Evolutionary conservation across 352 stramenopile species (phyloP), one percentile per base, ranked within the genome.

Genomic region (Phytophthora vignae): DNA sequence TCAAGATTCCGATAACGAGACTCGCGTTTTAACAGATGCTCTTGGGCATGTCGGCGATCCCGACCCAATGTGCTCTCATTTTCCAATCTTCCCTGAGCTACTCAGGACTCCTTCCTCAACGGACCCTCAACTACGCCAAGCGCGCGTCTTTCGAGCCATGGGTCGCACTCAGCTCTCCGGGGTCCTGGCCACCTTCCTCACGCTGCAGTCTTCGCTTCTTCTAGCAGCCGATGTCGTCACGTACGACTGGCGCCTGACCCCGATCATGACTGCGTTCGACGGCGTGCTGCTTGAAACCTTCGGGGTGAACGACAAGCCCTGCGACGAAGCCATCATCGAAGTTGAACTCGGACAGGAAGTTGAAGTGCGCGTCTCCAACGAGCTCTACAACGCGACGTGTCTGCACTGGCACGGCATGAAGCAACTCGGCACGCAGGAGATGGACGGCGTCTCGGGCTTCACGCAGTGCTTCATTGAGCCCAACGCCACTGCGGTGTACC

Each of bases 241-340:
- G 0, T 79, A 74, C 65, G 67, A 79, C 46, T 79, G 67, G 60
- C 63, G 52, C 2, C 25, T 76, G 19, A 72, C 71, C 1, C 49
- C 59, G 9, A 64, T 78, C 55, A 56, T 48, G 25, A 60, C 71
- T 1, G 59, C 67, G 9, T 74, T 71, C 25, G 71, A 78, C 27
- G 71, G 71, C 2, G 60, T 78, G 3, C 19, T 57, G 2, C 60
- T 64, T 31, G 22, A 65, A 42, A 69, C 69, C n/a, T 46, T 69
- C 6, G 66, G 67, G 6, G 60, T 78, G 48, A 78, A 78, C 33
- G 61, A 59, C 42, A 64, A 65, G 36, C 36, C 36, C 36, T 17
- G 36, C 10, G 11, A 42, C 36, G 36, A 42, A 17, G 36, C 36
- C 36, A 15, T 42, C 36, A 42, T 42, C 10, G 36, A 42, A 42